Evolutionary conservation across 257 asterid species (phyloP).

Genomic region (Capsicum rhomboideum): DNA sequence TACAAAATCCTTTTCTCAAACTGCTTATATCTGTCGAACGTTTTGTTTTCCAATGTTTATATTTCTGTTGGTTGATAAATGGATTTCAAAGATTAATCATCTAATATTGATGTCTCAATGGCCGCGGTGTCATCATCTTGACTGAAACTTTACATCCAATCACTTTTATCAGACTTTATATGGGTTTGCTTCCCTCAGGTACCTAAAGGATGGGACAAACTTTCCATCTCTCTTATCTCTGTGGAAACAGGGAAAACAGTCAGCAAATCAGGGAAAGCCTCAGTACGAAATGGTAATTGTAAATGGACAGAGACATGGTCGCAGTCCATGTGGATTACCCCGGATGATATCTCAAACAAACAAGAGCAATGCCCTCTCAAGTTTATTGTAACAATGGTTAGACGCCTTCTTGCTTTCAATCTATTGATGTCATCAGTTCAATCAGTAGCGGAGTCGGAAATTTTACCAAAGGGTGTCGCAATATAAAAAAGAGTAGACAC

Average conservation of each 20-base stretch:
- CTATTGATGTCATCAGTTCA: neutral
- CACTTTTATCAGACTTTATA: neutral
- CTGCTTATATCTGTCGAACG: neutral
- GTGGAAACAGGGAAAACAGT: constrained; percentile 28
- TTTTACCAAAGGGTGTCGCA: too few relatives aligned
- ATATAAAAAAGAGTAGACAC: too few relatives aligned
- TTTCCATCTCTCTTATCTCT: constrained; percentile 26
- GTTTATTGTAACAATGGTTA: constrained; percentile 32
- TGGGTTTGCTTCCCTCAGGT: constrained; percentile 19
- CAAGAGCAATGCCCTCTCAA: constrained; percentile 19
- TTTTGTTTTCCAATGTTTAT: neutral
- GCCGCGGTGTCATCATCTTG: neutral
- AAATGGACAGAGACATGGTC: constrained; percentile 47
- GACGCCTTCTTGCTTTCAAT: neutral
- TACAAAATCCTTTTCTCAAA: neutral
- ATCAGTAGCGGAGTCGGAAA: too few relatives aligned
- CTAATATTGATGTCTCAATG: neutral
- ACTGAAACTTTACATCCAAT: neutral
- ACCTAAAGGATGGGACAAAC: constrained; percentile 50
- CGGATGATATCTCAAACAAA: constrained; percentile 15
- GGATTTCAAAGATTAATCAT: neutral
- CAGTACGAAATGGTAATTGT: constrained; percentile 32
- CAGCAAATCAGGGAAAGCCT: constrained; percentile 24
- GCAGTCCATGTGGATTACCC: constrained; percentile 37
- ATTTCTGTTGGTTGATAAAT: neutral